Evolutionary conservation across 2,329 filamentous ascomycete species (phyloP), one percentile per base, ranked within the genome.

Genomic region (Epichloe hybrida): DNA sequence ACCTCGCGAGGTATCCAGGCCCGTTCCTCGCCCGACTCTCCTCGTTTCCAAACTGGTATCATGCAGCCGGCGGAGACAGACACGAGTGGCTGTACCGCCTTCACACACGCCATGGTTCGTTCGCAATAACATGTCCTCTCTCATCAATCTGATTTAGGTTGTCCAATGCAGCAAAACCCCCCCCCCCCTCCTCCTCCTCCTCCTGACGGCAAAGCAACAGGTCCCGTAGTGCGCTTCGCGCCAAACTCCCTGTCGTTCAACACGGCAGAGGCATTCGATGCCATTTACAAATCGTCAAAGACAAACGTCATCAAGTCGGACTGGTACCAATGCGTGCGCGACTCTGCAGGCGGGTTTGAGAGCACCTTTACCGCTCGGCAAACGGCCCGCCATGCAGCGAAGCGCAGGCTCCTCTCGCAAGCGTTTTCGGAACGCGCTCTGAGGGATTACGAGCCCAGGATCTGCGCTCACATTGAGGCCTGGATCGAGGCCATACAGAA

Each of bases 271-370:
- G 58, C 56, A 6, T 49, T 55, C 9, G 50, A 51, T 17, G 37
- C 46, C 13, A 58, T 60, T 17, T 60, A 54, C 52, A 57, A 51
- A 23, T 13, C 41, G 42, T 49, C 52, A 44, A 58, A 57, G 36
- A 54, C 55, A 20, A 57, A 59, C 44, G 51, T 59, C 5, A 45
- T 50, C 41, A 60, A 59, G 37, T 45, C 55, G 2, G 53, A 54
- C 8, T 59, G 56, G 46, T 60, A 60, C 40, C 57, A 57, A 23
- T 50, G 5, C 57, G 55, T 34, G 51, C 58, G 6, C 49, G 54
- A 37, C 57, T 38, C 31, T 6, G 49, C 41, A 3, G 41, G 34
- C 12, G 42, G 42, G 6, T 46, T 52, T 6, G 41, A 57, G 13
- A 50, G 49, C 17, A 48, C 52, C 8, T 47, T 55, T 27, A 59